Percentiles rank a stretch among this genome's conserved stretches.
Evolutionary conservation across 169 alveolate species (phyloP).

Genomic region (Pseudocohnilembus persalinus): DNA sequence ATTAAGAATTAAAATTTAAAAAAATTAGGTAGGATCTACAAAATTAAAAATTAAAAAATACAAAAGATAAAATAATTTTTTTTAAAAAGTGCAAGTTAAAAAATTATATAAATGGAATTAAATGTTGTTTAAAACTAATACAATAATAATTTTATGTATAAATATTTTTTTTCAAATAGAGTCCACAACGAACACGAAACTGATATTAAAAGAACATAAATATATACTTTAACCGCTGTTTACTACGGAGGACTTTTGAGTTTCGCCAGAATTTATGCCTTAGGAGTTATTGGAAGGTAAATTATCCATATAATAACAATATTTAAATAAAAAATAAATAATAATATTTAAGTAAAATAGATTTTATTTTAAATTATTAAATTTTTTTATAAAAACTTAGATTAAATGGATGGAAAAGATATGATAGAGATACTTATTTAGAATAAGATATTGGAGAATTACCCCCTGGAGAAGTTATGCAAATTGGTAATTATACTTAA

Average conservation of each 20-base stretch:
- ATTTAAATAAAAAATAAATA: too few species aligned
- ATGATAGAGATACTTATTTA: conserved; percentile 79
- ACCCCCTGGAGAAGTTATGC: conserved; percentile 87
- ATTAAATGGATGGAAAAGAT: conserved; percentile 68
- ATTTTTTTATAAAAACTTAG: too few species aligned
- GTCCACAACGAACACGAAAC: conserved; percentile 53
- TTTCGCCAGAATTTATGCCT: conserved; percentile 42
- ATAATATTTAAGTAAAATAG: too few species aligned
- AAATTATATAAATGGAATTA: not conserved
- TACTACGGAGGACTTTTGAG: conserved; percentile 47
- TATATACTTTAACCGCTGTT: conserved; percentile 43
- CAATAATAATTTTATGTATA: not conserved
- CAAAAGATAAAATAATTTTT: not conserved
- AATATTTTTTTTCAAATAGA: conserved; percentile 20
- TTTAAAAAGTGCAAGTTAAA: not conserved
- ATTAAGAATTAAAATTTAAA: not conserved
- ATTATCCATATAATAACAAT: not conserved
- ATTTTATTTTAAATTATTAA: too few species aligned
- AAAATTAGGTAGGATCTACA: not conserved
- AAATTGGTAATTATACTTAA: conserved; percentile 33
- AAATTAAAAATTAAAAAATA: too few species aligned
- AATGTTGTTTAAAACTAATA: too few species aligned
- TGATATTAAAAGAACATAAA: conserved; percentile 50
- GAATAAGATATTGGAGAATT: conserved; percentile 80
- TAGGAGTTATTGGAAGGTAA: conserved; percentile 38